Evolutionary conservation across 2,329 filamentous ascomycete genomes (phyloP).

Genomic region (Dothistroma septosporum): DNA sequence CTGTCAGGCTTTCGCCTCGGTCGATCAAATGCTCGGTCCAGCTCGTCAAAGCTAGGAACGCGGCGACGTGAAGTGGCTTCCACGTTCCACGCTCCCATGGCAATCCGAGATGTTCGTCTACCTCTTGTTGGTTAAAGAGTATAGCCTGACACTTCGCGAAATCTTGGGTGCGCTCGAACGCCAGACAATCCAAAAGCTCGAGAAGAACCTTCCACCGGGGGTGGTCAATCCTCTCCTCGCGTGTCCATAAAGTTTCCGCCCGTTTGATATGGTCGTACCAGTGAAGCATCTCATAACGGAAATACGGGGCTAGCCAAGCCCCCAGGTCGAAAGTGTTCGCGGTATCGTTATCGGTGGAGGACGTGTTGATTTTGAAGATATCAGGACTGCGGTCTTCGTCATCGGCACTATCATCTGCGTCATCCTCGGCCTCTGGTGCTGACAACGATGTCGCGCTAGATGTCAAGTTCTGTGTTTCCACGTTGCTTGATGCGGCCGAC

Average conservation of each 20-base stretch:
- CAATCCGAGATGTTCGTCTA: not conserved
- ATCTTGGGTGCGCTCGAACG: conserved; percentile 4
- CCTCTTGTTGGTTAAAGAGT: not conserved
- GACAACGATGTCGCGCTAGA: not conserved
- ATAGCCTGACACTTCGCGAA: conserved; percentile 12
- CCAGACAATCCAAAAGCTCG: conserved; percentile 15
- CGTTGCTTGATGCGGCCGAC: not conserved
- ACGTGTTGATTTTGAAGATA: not conserved
- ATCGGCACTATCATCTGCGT: not conserved
- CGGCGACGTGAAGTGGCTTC: conserved; percentile 16
- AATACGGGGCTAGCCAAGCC: not conserved
- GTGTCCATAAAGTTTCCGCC: not conserved
- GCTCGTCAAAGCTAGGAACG: conserved; percentile 11
- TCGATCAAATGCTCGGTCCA: conserved; percentile 17
- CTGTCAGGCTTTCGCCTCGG: not conserved
- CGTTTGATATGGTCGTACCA: not conserved
- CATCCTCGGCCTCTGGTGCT: not conserved
- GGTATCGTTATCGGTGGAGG: not conserved
- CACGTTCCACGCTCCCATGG: conserved; percentile 1
- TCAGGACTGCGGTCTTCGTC: not conserved
- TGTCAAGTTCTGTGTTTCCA: not conserved
- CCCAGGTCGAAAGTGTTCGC: not conserved
- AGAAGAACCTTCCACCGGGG: conserved; percentile 15
- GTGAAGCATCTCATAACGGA: not conserved
- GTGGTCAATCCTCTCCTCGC: not conserved